Evolutionary conservation across 768 basidiomycete species (phyloP), one percentile per base, ranked within the genome.

Genomic region (Russula emetica): DNA sequence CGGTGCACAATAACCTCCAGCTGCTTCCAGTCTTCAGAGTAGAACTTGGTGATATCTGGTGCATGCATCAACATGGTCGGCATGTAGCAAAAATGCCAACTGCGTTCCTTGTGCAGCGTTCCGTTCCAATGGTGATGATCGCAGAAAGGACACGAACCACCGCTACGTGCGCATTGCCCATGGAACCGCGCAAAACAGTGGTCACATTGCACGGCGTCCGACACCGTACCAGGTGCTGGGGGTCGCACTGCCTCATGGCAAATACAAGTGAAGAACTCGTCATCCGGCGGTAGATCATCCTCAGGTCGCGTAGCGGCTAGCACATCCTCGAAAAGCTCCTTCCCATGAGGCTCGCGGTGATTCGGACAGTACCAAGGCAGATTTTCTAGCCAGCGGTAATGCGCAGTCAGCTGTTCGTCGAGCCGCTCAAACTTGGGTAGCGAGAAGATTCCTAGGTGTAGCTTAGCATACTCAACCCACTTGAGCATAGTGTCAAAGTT

Each of bases 41-140:
- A 92, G 69, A 86, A 80, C 73, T 83, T 86, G 16, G 88, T 85
- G 63, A 93, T 80, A 45, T 90, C 87, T 1, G 92, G 89, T n/a
- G 91, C 92, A 54, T 78, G 81, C 28, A 81, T 71, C 20, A 91
- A 79, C 64, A 92, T 83, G 28, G 82, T 79, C 2, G 90, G 87
- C 28, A 93, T 80, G 74, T 83, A 90, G 72, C 85, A 88, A 75
- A 88, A 93, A 71, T 93, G 90, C 83, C 85, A 94, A 68, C 80
- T 88, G 54, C 92, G 85, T 67, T 88, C 83, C 73, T 92, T 92
- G 72, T 85, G 84, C 58, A 93, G 86, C 3, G 87, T 82, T 22
- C 91, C 91, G 69, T 93, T 91, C 91, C 91, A 93, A 70, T 94
- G 92, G 66, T 92, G 88, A 69, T 92, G 90, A 67, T 94, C 91